Conservation (phyloP, 352 stramenopile genomes). For the Pythium apleroticum region DNA sequence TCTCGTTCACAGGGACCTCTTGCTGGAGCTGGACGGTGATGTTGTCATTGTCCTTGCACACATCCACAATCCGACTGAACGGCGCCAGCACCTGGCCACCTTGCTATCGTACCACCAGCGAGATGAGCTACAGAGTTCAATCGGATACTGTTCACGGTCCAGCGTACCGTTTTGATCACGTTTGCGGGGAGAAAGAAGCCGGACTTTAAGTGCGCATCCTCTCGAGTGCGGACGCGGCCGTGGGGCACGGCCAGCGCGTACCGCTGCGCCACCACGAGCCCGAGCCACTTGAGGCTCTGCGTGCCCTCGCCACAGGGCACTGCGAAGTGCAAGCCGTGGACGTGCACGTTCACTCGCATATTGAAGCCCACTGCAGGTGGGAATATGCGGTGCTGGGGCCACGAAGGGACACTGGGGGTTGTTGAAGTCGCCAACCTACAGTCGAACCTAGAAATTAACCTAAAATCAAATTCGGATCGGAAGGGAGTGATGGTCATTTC, state of each 20-base stretch:
- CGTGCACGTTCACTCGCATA: conserved; percentile 69
- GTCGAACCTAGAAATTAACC: conserved; percentile 6
- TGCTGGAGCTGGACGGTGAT: conserved; percentile 71
- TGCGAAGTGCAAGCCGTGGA: conserved; percentile 66
- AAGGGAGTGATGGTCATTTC: conserved; percentile 16
- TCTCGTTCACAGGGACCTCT: conserved; percentile 81
- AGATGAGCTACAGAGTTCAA: too few species aligned
- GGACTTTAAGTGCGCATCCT: conserved; percentile 71
- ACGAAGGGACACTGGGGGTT: conserved; percentile 16
- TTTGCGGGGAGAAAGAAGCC: conserved; percentile 78
- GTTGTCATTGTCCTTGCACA: conserved; percentile 72
- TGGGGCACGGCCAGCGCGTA: conserved; percentile 69
- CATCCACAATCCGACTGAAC: conserved; percentile 53
- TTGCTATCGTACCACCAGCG: conserved; percentile 14
- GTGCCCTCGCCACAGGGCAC: conserved; percentile 77
- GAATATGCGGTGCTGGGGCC: neutral
- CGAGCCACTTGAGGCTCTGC: conserved; percentile 86
- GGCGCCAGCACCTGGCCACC: conserved; percentile 48
- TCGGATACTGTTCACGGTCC: too few species aligned
- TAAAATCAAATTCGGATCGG: neutral
- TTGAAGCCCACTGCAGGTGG: neutral
- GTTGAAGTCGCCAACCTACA: conserved; percentile 12
- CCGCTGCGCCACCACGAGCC: conserved; percentile 70
- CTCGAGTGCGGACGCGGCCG: conserved; percentile 66
- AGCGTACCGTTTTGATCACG: conserved; percentile 39